A percentile compares a stretch with the other conserved stretches of the same genome.
Evolutionary conservation across 2,329 filamentous ascomycete species (phyloP).

Genomic region (Cercospora sesami): DNA sequence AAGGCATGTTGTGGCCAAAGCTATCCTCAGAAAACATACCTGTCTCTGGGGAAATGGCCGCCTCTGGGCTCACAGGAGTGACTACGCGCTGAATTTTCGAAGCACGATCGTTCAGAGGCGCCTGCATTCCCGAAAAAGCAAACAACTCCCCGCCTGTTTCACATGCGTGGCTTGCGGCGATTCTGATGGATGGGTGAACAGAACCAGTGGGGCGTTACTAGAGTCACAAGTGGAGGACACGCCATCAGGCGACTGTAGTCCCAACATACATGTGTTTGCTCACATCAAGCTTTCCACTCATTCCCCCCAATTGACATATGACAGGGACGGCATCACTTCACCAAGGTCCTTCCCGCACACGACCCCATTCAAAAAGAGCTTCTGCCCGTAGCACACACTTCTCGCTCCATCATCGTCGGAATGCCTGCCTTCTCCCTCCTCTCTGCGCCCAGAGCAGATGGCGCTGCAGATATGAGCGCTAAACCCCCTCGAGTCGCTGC

Average conservation of each 20-base stretch:
- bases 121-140: neutral
- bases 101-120: neutral
- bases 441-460: neutral
- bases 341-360: neutral
- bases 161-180: neutral
- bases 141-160: neutral
- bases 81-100: neutral
- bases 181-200: neutral
- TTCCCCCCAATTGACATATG: neutral
- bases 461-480: neutral
- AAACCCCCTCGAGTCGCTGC: neutral
- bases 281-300: neutral
- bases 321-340: neutral
- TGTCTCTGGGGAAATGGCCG: neutral
- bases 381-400: neutral
- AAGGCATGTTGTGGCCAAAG: neutral
- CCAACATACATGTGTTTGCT: neutral
- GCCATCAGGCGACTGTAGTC: neutral
- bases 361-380: neutral
- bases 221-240: neutral
- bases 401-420: neutral
- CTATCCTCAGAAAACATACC: neutral
- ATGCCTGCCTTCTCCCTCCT: conserved; percentile 1
- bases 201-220: neutral
- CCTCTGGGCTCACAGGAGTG: neutral